Conservation (phyloP, 805 yeast species). For the Zygosaccharomyces kombuchaensis region DNA sequence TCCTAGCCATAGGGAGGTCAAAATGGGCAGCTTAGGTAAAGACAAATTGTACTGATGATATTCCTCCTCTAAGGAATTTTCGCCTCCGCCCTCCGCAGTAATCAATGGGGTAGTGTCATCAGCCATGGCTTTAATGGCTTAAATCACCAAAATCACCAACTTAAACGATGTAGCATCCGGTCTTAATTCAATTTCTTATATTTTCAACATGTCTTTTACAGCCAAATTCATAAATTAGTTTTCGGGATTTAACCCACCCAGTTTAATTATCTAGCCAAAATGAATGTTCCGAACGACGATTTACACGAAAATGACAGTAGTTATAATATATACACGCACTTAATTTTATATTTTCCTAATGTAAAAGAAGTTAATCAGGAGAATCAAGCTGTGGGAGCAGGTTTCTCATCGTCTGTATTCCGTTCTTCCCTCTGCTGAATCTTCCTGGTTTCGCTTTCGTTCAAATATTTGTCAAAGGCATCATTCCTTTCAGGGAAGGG, state of each 20-base stretch:
- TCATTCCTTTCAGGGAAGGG: constrained; percentile 89
- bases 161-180: background rate
- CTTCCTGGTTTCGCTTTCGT: constrained; percentile 27
- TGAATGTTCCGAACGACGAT: background rate
- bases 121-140: background rate
- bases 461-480: constrained; percentile 52
- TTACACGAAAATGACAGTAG: background rate
- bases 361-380: background rate
- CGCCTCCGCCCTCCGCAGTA: constrained; percentile 8
- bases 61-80: constrained; percentile 21
- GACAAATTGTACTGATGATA: constrained; percentile 27
- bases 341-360: background rate
- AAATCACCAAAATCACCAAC: background rate
- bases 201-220: background rate
- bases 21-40: constrained; percentile 31
- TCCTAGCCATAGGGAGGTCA: constrained; percentile 43
- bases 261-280: too few species aligned
- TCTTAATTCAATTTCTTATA: background rate
- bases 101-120: constrained; percentile 21
- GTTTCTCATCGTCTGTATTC: constrained; percentile 3
- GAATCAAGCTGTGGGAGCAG: background rate
- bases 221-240: background rate
- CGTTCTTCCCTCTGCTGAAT: constrained; percentile 24
- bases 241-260: background rate
- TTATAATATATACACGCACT: constrained; percentile 3